Evolutionary conservation across 2,329 filamentous ascomycete species (phyloP).

Genomic region (Neonectria hederae): DNA sequence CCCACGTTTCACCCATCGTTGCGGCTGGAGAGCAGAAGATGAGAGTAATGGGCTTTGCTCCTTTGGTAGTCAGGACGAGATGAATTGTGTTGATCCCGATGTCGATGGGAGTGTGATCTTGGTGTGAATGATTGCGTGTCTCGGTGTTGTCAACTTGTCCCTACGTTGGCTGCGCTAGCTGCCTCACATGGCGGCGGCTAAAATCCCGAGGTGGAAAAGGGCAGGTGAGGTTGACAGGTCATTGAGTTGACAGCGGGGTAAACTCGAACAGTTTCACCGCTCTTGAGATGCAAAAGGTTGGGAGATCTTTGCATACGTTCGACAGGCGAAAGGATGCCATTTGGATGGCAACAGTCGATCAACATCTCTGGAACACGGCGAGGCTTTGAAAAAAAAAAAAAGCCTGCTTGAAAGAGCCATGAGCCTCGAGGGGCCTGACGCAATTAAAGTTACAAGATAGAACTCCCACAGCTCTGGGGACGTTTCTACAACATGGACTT

Average conservation of each 20-base stretch:
- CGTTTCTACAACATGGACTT: conserved; percentile 76
- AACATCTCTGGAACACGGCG: not conserved
- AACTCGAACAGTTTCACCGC: not conserved
- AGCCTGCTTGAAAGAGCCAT: not conserved
- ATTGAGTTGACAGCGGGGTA: conserved; percentile 4
- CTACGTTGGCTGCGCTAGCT: conserved; percentile 11
- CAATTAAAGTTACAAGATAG: conserved; percentile 24
- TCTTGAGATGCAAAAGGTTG: not conserved
- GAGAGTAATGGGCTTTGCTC: conserved; percentile 42
- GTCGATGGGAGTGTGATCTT: conserved; percentile 39
- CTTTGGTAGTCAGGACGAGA: conserved; percentile 52
- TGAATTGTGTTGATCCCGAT: conserved; percentile 49
- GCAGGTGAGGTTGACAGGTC: conserved; percentile 13
- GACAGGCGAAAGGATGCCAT: not conserved
- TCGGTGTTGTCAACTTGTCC: conserved; percentile 32
- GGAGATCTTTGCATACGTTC: not conserved
- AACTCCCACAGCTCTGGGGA: not conserved
- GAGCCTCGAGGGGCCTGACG: not conserved
- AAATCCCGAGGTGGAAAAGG: conserved; percentile 3
- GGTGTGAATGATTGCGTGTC: conserved; percentile 43
- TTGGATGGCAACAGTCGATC: not conserved
- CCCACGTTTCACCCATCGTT: conserved; percentile 15
- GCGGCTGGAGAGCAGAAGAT: conserved; percentile 34
- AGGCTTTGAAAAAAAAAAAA: not conserved
- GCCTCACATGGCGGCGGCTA: conserved; percentile 4